Evolutionary conservation across 2,329 filamentous ascomycete genomes (phyloP).

Genomic region (Paecilomyces variotii): DNA sequence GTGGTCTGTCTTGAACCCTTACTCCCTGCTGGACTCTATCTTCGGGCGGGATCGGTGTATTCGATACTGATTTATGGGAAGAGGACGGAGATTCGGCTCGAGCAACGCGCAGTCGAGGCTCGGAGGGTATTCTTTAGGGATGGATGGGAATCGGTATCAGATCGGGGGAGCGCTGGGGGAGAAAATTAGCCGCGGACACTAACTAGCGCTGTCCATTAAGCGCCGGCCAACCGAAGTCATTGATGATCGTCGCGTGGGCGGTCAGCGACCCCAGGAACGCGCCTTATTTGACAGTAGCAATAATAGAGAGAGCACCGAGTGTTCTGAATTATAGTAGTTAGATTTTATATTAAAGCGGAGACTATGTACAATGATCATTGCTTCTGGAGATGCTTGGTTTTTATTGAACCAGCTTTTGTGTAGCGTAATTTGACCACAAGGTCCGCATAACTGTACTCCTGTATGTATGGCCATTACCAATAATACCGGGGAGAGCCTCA

Average conservation of each 20-base stretch:
- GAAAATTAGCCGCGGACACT: background rate
- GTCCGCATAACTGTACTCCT: background rate
- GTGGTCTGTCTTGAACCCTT: no score
- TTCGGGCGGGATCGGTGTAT: background rate
- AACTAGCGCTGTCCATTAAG: background rate
- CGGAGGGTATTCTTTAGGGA: background rate
- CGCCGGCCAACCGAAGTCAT: background rate
- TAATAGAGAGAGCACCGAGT: background rate
- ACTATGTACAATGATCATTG: background rate
- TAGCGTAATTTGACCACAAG: background rate
- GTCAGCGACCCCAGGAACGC: background rate
- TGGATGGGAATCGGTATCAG: background rate
- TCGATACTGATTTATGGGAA: background rate
- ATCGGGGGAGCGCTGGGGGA: background rate
- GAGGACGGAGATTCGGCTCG: background rate
- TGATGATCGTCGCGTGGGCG: background rate
- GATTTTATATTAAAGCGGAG: background rate
- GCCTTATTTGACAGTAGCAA: background rate
- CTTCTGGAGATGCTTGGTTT: background rate
- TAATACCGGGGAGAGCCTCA: background rate
- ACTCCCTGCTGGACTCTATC: no score
- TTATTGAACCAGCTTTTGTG: background rate
- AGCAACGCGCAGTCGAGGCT: background rate
- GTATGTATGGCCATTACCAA: background rate
- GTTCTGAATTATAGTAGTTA: background rate